Evolutionary conservation across 2,329 filamentous ascomycete species (phyloP), one percentile per base, ranked within the genome.

Genomic region (Macrophomina tecta): DNA sequence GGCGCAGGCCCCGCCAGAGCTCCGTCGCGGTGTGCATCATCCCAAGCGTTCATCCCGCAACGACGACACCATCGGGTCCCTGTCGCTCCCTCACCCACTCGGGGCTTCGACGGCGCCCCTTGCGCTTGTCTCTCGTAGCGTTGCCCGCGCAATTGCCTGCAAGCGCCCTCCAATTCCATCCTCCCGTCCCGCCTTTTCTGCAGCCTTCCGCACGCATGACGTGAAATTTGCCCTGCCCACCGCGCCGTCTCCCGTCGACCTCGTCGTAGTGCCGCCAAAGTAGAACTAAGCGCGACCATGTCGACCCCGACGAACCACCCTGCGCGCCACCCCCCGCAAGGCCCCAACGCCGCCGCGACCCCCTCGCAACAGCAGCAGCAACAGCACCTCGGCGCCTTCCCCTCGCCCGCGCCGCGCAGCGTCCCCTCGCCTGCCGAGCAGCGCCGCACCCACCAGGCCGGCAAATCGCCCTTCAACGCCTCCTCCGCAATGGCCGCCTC

Each of bases 321-420:
- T 7, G 56, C 63, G n/a, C 58, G 58, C 11, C 58, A 61, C 42
- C 56, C 28, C 12, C 38, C 40, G 55, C 55, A 58, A 30, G 55
- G 36, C 9, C 38, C 56, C 32, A 62, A 49, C 28, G 61, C 64
- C 64, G 36, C 64, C 55, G 45, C 52, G 9, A 67, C 56, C 2
- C 69, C 60, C 38, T 55, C 52, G 61, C 62, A 77, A 48, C 76
- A 77, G 61, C 62, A 77, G 46, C 76, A 77, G 63, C 75, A 75
- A 64, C 75, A 75, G 56, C 60, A 75, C 77, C 75, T 77, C 66
- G 70, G 73, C 64, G 71, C 71, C 69, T 81, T 77, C 75, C 79
- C 75, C 52, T 80, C 75, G 48, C 78, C 78, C 61, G 79, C 75
- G 34, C 80, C 77, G 70, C 82, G 76, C 73, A 82, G 74, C 70